These are phyloP conservation scores for Oryza meyeriana DNA, from an alignment of 176 grass and related monocot genomes.

Conservation along the genomic window DNA sequence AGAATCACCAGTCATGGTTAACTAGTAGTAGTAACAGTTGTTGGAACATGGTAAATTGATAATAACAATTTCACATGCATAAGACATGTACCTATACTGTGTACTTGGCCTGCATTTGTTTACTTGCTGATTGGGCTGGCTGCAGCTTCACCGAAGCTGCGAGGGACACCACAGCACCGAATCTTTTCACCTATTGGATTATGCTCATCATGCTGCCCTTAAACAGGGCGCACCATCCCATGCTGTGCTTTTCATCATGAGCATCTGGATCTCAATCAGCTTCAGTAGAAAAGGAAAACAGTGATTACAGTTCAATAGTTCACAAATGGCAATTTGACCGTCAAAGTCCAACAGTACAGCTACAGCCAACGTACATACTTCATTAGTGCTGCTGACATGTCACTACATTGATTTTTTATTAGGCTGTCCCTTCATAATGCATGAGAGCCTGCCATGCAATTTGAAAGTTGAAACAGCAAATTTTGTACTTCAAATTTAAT, in stretches of 20 bases:
- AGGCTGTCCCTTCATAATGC: background rate
- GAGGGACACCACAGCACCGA: background rate
- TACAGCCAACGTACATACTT: background rate
- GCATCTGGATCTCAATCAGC: background rate
- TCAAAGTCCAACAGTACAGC: background rate
- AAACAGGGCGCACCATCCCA: conserved; percentile 3
- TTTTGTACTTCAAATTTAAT: background rate
- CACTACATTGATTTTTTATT: background rate
- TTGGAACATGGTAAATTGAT: background rate
- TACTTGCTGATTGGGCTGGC: background rate
- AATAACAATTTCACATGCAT: conserved; percentile 4
- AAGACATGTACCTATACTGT: conserved; percentile 4
- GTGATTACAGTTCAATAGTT: background rate
- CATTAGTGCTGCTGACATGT: background rate
- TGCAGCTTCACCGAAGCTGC: conserved; percentile 7
- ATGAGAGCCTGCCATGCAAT: background rate
- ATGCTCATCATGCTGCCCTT: conserved; percentile 17
- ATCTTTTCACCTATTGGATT: conserved; percentile 32
- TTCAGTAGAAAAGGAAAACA: conserved; percentile 8
- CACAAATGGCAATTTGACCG: background rate
- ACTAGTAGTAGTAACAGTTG: background rate
- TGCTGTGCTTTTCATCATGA: conserved; percentile 9
- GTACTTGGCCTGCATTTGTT: conserved; percentile 20
- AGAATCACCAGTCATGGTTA: background rate
- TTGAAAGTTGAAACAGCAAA: background rate